phyloP scores from a whole-genome alignment of 169 alveolate genomes.

The Plasmodium coatneyi region DNA sequence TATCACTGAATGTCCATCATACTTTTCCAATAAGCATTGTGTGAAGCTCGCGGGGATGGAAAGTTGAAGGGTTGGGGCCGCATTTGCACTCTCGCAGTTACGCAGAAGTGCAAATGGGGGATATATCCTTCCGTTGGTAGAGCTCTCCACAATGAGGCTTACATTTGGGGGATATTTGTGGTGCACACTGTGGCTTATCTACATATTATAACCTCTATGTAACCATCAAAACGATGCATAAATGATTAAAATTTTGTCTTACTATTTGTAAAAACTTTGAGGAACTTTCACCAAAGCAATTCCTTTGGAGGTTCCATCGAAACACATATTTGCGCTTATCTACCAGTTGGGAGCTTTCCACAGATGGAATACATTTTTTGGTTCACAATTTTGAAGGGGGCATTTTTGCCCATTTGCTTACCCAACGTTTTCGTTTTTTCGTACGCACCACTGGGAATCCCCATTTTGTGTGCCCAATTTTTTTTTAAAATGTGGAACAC shows the following conservation, averaged over 20 bases:
- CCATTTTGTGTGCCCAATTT: neutral
- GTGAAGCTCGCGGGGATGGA: neutral
- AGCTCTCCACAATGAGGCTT: neutral
- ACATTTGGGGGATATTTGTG: neutral
- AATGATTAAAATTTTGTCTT: neutral
- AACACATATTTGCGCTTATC: neutral
- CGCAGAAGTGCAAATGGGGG: neutral
- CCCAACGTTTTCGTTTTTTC: neutral
- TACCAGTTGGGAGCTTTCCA: neutral
- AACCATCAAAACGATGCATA: neutral
- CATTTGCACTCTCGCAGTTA: neutral
- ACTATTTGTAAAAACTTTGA: neutral
- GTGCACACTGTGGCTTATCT: neutral
- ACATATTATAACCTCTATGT: neutral
- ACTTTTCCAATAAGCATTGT: slow-evolving; percentile 38
- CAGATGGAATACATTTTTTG: neutral
- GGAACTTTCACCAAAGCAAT: neutral
- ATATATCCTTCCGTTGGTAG: neutral
- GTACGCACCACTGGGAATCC: neutral
- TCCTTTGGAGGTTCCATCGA: neutral
- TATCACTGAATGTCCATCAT: slow-evolving; percentile 21
- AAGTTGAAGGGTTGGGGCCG: neutral
- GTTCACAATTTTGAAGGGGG: neutral
- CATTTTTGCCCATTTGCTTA: neutral
- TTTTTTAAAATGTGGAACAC: neutral